Evolutionary conservation across 2,329 filamentous ascomycete genomes (phyloP).

Genomic region (Fusarium fracticaudum): DNA sequence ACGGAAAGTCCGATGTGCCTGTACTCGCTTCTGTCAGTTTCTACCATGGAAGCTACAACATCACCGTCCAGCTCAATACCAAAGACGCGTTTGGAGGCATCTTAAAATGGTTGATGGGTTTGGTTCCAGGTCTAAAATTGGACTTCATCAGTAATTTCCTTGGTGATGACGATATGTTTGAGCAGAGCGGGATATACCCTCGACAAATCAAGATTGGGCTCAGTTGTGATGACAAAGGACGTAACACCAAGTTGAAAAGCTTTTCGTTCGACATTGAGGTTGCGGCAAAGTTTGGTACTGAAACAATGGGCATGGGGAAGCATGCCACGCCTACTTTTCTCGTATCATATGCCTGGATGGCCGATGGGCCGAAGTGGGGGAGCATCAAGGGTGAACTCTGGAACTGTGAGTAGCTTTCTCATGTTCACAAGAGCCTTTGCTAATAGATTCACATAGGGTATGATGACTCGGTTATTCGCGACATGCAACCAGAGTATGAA

Average conservation of each 20-base stretch:
- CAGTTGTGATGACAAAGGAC: background rate
- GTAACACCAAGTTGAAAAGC: background rate
- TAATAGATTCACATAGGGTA: background rate
- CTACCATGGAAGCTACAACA: too few relatives aligned
- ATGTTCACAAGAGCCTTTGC: background rate
- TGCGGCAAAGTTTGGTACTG: background rate
- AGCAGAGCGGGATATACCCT: background rate
- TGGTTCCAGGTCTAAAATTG: background rate
- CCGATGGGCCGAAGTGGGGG: background rate
- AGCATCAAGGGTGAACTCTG: background rate
- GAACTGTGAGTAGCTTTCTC: background rate
- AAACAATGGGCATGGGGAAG: background rate
- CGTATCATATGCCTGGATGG: background rate
- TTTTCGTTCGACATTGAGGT: background rate
- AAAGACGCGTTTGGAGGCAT: background rate
- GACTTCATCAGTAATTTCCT: background rate
- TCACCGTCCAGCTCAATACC: too few relatives aligned
- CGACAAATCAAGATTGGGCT: background rate
- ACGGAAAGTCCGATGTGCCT: too few relatives aligned
- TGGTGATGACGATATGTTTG: background rate
- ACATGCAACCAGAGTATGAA: background rate
- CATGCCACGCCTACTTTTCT: background rate
- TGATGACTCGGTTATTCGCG: background rate
- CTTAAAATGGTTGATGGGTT: background rate
- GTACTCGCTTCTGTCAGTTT: too few relatives aligned